Conservation (phyloP, 2,329 filamentous ascomycete genomes). For the Botryotinia globosa region DNA sequence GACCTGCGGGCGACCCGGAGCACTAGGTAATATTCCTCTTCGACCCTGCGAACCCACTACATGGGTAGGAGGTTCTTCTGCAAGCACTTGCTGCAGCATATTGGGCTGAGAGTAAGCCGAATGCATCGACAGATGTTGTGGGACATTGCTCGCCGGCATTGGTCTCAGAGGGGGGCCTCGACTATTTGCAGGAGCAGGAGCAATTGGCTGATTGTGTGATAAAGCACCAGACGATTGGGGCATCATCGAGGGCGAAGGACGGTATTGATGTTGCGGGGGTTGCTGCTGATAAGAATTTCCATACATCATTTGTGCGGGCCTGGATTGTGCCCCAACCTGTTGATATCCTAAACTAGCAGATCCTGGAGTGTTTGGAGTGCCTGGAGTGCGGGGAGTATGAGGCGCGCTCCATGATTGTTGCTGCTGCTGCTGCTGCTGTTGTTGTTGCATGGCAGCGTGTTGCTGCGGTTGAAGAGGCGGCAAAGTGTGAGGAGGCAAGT, state of each 20-base stretch:
- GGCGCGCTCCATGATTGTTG: slow-evolving; percentile 48
- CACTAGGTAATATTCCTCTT: slow-evolving; percentile 86
- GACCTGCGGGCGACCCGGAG: slow-evolving; percentile 78
- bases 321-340: slow-evolving; percentile 46
- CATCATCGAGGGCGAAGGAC: slow-evolving; percentile 59
- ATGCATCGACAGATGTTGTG: slow-evolving; percentile 46
- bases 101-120: slow-evolving; percentile 57
- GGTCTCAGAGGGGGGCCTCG: slow-evolving; percentile 58
- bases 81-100: slow-evolving; percentile 54
- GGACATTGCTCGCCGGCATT: slow-evolving; percentile 63
- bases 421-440: not conserved
- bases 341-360: slow-evolving; percentile 56
- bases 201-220: slow-evolving; percentile 72
- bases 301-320: slow-evolving; percentile 35
- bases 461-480: slow-evolving; percentile 52
- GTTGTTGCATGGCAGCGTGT: slow-evolving; percentile 49
- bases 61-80: slow-evolving; percentile 73
- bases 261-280: slow-evolving; percentile 43
- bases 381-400: slow-evolving; percentile 60
- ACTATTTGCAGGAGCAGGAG: slow-evolving; percentile 61
- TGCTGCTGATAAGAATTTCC: slow-evolving; percentile 31
- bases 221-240: slow-evolving; percentile 64
- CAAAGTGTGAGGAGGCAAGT: slow-evolving; percentile 51
- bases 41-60: slow-evolving; percentile 94
- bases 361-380: slow-evolving; percentile 61